Conservation (phyloP, 2,329 filamentous ascomycete species). For the Trichoderma sp. region DNA sequence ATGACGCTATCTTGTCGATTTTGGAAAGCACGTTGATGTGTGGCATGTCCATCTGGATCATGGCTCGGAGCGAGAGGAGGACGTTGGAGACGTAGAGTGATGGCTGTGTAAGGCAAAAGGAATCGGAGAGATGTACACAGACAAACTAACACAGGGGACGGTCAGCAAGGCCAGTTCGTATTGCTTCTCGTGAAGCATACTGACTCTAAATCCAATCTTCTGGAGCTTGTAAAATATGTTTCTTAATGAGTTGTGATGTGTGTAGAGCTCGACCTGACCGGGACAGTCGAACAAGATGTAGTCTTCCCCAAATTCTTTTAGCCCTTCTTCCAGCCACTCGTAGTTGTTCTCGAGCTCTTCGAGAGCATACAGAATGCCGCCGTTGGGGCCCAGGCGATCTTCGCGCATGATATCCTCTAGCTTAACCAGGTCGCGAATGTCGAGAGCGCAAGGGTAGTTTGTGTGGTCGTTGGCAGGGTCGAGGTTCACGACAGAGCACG, state of each 20-base stretch:
- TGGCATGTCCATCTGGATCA: constrained; percentile 97
- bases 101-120: constrained; percentile 86
- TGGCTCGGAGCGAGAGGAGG: constrained; percentile 86
- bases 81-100: constrained; percentile 94
- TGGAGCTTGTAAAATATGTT: constrained; percentile 90
- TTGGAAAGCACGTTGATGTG: constrained; percentile 96
- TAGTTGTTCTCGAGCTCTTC: constrained; percentile 94
- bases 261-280: constrained; percentile 95
- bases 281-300: constrained; percentile 96
- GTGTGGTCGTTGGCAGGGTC: constrained; percentile 96
- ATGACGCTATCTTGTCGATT: constrained; percentile 88
- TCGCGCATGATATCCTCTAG: constrained; percentile 94
- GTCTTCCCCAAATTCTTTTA: constrained; percentile 80
- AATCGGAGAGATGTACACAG: constrained; percentile 89
- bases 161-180: neutral
- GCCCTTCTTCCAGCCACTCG: constrained; percentile 81
- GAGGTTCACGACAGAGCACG: constrained; percentile 93
- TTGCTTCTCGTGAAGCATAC: constrained; percentile 31
- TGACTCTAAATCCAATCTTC: constrained; percentile 86
- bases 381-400: constrained; percentile 87
- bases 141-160: constrained; percentile 64
- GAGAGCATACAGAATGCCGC: constrained; percentile 86
- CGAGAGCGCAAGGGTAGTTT: constrained; percentile 82
- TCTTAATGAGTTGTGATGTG: constrained; percentile 85
- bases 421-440: constrained; percentile 84